Evolutionary conservation across 2,329 filamentous ascomycete species (phyloP).

Genomic region (Blumeria hordei): DNA sequence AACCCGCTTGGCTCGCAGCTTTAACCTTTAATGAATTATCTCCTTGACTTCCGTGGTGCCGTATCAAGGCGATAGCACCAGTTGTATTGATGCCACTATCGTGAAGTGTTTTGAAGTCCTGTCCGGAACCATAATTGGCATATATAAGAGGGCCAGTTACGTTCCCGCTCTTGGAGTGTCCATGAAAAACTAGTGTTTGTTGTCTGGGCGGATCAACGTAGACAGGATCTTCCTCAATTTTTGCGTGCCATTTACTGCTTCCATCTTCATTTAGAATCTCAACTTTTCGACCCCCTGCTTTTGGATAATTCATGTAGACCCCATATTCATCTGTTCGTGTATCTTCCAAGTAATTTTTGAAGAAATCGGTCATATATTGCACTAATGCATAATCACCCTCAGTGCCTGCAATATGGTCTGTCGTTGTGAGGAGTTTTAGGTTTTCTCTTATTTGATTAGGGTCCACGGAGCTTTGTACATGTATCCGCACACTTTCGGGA

Average conservation of each 20-base stretch:
- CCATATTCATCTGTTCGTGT: constrained; percentile 56
- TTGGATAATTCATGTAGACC: constrained; percentile 86
- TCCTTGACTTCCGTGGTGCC: constrained; percentile 49
- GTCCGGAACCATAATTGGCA: constrained; percentile 68
- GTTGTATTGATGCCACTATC: constrained; percentile 49
- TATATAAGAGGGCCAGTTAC: constrained; percentile 74
- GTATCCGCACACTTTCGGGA: constrained; percentile 55
- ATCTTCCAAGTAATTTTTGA: constrained; percentile 50
- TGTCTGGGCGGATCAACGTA: constrained; percentile 36
- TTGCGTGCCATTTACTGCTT: constrained; percentile 48
- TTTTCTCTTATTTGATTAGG: constrained; percentile 44
- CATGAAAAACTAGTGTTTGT: constrained; percentile 66
- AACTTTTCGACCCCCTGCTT: constrained; percentile 49
- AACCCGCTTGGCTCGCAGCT: constrained; percentile 67
- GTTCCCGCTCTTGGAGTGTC: constrained; percentile 65
- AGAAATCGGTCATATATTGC: constrained; percentile 60
- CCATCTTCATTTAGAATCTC: constrained; percentile 51
- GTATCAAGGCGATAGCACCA: constrained; percentile 64
- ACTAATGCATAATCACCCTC: constrained; percentile 75
- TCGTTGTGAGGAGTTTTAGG: constrained; percentile 53
- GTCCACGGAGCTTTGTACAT: constrained; percentile 51
- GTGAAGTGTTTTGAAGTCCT: constrained; percentile 54
- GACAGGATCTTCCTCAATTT: constrained; percentile 57
- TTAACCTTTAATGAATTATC: constrained; percentile 68
- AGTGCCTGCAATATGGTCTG: constrained; percentile 81